Evolutionary conservation across 164 flowering plant genomes (phyloP).

Genomic region (Dillenia turbinata): DNA sequence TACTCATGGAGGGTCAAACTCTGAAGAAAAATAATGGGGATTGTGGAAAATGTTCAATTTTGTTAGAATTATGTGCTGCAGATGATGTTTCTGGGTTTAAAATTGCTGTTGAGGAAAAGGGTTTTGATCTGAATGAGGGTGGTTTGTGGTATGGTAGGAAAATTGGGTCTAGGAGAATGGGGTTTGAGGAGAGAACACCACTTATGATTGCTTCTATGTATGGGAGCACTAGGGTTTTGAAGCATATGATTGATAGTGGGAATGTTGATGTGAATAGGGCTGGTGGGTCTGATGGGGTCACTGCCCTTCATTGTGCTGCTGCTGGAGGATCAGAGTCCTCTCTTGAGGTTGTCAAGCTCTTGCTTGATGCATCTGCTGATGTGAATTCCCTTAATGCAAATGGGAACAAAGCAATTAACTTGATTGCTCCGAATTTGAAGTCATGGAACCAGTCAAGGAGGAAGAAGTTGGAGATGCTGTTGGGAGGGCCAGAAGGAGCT

Average conservation of each 20-base stretch:
- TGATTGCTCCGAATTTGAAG: constrained; percentile 33
- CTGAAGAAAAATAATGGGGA: constrained; percentile 15
- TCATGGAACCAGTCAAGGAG: constrained; percentile 17
- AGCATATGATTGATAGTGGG: constrained; percentile 42
- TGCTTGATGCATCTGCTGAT: constrained; percentile 65
- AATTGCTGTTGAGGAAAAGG: constrained; percentile 44
- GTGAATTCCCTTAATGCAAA: constrained; percentile 34
- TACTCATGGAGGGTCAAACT: constrained; percentile 36
- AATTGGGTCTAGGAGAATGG: constrained; percentile 74
- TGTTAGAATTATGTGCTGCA: constrained; percentile 74
- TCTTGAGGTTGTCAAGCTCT: constrained; percentile 42
- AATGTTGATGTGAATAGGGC: constrained; percentile 54
- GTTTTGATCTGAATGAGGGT: constrained; percentile 43
- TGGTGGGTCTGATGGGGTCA: constrained; percentile 62
- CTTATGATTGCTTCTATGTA: constrained; percentile 75
- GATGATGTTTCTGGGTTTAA: constrained; percentile 57
- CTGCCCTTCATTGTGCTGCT: constrained; percentile 94
- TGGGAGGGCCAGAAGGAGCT: constrained; percentile 28
- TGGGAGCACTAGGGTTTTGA: constrained; percentile 60
- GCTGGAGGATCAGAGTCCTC: constrained; percentile 65
- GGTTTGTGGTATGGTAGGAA: constrained; percentile 74
- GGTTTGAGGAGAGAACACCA: constrained; percentile 72
- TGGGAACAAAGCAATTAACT: constrained; percentile 50
- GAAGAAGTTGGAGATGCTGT: constrained; percentile 42
- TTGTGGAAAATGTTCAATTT: constrained; percentile 23